These are phyloP conservation scores for Albifimbria verrucaria DNA, from an alignment of 2,329 filamentous ascomycete genomes.

Conservation along the genomic window DNA sequence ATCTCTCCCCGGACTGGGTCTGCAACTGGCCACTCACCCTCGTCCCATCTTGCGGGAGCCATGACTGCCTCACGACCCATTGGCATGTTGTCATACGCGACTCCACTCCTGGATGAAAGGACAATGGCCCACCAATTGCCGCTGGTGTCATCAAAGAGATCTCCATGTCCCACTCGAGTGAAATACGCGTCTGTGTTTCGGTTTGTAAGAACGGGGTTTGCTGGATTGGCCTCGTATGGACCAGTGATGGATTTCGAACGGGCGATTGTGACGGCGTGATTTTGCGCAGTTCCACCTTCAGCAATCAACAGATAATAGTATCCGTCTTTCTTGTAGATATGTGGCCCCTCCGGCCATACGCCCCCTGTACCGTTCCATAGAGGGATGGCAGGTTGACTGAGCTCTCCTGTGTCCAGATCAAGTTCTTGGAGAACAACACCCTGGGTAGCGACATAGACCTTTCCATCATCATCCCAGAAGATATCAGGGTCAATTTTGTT, in stretches of 20 bases:
- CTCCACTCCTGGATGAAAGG: slow-evolving; percentile 33
- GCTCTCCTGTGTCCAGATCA: slow-evolving; percentile 37
- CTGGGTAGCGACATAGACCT: slow-evolving; percentile 41
- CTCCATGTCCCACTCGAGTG: slow-evolving; percentile 55
- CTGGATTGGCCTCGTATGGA: slow-evolving; percentile 38
- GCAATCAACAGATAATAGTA: slow-evolving; percentile 53
- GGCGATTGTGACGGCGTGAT: slow-evolving; percentile 47
- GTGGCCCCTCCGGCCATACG: slow-evolving; percentile 46
- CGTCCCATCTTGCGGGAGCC: slow-evolving; percentile 33
- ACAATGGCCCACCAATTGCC: slow-evolving; percentile 40
- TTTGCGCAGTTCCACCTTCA: slow-evolving; percentile 47
- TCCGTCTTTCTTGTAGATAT: slow-evolving; percentile 47
- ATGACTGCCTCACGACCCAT: slow-evolving; percentile 43
- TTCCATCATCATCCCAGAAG: slow-evolving; percentile 53
- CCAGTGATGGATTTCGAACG: slow-evolving; percentile 38
- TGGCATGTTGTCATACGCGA: slow-evolving; percentile 27
- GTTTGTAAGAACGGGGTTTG: slow-evolving; percentile 45
- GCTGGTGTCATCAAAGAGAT: slow-evolving; percentile 48
- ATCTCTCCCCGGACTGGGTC: slow-evolving; percentile 3
- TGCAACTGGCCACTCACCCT: slow-evolving; percentile 32
- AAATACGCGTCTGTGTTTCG: slow-evolving; percentile 40
- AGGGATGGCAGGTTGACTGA: slow-evolving; percentile 32
- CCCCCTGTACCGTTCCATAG: slow-evolving; percentile 45
- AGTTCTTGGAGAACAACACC: slow-evolving; percentile 24
- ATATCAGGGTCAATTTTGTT: slow-evolving; percentile 34